These are phyloP conservation scores for Pachyrhizus erosus DNA, from an alignment of 306 rosid species.

Conservation along the genomic window DNA sequence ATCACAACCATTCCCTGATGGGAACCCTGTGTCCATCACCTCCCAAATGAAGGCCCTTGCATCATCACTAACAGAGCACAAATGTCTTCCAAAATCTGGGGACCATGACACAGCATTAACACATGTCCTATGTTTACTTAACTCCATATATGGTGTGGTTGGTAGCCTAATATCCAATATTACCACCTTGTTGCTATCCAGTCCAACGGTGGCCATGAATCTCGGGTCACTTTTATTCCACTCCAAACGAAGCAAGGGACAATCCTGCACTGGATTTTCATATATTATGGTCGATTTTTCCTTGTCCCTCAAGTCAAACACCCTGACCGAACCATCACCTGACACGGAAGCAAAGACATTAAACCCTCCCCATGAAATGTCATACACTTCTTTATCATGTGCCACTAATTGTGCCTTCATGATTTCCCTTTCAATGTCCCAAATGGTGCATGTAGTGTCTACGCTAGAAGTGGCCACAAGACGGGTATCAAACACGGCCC, in stretches of 20 bases:
- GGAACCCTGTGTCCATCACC: conserved; percentile 44
- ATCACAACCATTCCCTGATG: conserved; percentile 22
- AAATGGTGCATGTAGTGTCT: conserved; percentile 67
- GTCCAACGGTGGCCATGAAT: conserved; percentile 63
- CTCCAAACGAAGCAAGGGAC: conserved; percentile 64
- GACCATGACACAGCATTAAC: conserved; percentile 76
- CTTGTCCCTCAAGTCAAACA: conserved; percentile 69
- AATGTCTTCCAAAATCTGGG: conserved; percentile 53
- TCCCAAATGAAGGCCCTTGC: conserved; percentile 77
- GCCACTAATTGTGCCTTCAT: conserved; percentile 73
- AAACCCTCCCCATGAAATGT: conserved; percentile 77
- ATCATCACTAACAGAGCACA: conserved; percentile 70
- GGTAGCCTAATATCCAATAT: conserved; percentile 72
- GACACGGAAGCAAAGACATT: conserved; percentile 75
- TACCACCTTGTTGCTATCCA: conserved; percentile 65
- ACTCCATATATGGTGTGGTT: conserved; percentile 62
- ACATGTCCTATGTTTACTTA: conserved; percentile 56
- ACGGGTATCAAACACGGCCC: conserved; percentile 53
- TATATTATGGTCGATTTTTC: conserved; percentile 72
- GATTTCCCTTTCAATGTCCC: conserved; percentile 67
- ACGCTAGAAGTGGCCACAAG: conserved; percentile 59
- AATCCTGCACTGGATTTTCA: conserved; percentile 55
- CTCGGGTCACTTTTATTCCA: conserved; percentile 77
- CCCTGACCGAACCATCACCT: conserved; percentile 73
- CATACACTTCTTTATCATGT: conserved; percentile 75